Percentiles rank a stretch among this genome's conserved stretches.
phyloP scores from a whole-genome alignment of 768 basidiomycete species.

The Hygrocybe coccinea region DNA sequence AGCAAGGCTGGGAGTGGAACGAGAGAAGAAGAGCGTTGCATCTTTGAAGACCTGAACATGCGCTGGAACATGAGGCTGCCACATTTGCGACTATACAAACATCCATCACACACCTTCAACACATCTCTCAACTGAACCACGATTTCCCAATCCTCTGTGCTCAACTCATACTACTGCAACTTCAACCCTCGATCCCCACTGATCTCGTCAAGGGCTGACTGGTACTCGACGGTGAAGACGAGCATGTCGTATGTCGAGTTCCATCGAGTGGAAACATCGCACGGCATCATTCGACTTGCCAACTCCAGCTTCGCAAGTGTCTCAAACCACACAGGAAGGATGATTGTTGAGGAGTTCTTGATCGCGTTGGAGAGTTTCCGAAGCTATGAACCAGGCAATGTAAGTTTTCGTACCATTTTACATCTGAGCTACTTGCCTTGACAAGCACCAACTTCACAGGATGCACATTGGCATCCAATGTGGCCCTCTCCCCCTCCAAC shows the following conservation, averaged over 20 bases:
- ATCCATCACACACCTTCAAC: conserved; percentile 17
- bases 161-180: conserved; percentile 17
- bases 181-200: conserved; percentile 9
- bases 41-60: conserved; percentile 22
- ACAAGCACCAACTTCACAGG: conserved; percentile 8
- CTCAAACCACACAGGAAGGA: conserved; percentile 28
- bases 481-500: not conserved
- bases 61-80: too few relatives aligned
- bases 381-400: conserved; percentile 12
- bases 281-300: conserved; percentile 19
- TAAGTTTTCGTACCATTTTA: not conserved
- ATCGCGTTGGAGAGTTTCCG: conserved; percentile 21
- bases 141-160: conserved; percentile 23
- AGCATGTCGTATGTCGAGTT: conserved; percentile 36
- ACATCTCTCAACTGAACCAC: conserved; percentile 21
- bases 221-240: conserved; percentile 24
- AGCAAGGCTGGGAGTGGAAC: conserved; percentile 20
- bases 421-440: conserved; percentile 8
- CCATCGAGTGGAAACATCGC: conserved; percentile 33
- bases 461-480: not conserved
- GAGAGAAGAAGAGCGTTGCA: conserved; percentile 26
- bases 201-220: conserved; percentile 20
- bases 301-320: conserved; percentile 10
- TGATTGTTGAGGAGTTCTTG: conserved; percentile 26
- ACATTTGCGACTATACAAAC: not conserved